Conservation (phyloP, 2,329 filamentous ascomycete genomes). For the Verticillium dahliae region DNA sequence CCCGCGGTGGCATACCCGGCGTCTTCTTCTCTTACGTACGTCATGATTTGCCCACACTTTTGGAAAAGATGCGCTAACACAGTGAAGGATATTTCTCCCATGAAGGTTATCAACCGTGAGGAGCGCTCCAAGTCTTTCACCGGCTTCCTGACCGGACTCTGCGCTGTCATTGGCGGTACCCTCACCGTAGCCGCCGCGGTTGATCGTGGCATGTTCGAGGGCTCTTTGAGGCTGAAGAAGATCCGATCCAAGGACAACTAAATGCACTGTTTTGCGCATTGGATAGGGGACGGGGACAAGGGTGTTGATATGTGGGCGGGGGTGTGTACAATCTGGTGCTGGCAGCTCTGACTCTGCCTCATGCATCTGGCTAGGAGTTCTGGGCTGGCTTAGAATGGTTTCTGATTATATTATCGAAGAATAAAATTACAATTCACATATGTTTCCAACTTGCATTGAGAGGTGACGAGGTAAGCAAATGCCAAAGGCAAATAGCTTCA, state of each 20-base stretch:
- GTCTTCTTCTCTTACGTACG: conserved; percentile 97
- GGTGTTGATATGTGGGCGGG: neutral
- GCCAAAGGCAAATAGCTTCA: too few relatives aligned
- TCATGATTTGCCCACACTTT: conserved; percentile 14
- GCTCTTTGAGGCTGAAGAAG: conserved; percentile 79
- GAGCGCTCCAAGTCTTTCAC: conserved; percentile 82
- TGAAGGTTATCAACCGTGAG: conserved; percentile 99
- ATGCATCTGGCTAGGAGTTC: conserved; percentile 13
- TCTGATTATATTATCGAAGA: neutral
- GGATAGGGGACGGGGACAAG: neutral
- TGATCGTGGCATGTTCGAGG: conserved; percentile 88
- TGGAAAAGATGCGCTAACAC: conserved; percentile 4
- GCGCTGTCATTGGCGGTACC: conserved; percentile 90
- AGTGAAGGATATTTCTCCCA: conserved; percentile 85
- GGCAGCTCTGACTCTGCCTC: conserved; percentile 4
- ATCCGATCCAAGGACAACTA: conserved; percentile 60
- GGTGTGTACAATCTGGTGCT: conserved; percentile 6
- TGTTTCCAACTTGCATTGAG: too few relatives aligned
- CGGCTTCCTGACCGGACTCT: conserved; percentile 88
- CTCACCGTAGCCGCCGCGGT: conserved; percentile 91
- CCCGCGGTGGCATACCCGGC: conserved; percentile 85
- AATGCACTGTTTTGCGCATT: conserved; percentile 4
- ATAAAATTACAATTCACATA: too few relatives aligned
- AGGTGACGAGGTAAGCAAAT: too few relatives aligned
- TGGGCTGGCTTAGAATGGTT: conserved; percentile 1